phyloP scores from a whole-genome alignment of 306 rosid genomes.

The Notholithocarpus densiflorus region DNA sequence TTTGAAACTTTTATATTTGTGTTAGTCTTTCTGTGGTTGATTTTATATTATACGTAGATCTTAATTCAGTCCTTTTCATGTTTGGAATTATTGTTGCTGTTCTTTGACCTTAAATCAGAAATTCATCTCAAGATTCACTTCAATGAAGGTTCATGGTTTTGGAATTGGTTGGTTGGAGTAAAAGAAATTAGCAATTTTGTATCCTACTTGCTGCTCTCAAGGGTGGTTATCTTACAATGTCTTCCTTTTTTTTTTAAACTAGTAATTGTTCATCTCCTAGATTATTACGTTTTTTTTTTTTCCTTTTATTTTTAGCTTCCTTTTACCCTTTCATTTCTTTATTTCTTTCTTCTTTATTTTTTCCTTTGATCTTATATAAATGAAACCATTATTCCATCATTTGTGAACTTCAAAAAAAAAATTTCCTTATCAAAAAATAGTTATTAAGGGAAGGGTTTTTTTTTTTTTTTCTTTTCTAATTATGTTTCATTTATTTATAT shows the following conservation, averaged over 20 bases:
- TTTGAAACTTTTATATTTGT: not conserved
- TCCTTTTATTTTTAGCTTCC: not conserved
- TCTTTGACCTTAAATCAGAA: constrained; percentile 54
- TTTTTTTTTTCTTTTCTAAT: not conserved
- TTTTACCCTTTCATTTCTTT: constrained; percentile 3
- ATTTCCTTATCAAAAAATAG: no score
- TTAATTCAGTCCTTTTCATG: constrained; percentile 2
- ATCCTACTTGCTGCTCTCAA: constrained; percentile 51
- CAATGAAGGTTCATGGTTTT: constrained; percentile 50
- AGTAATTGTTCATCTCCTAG: constrained; percentile 8
- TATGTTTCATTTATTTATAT: constrained; percentile 9
- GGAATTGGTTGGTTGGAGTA: constrained; percentile 48
- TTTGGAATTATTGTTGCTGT: constrained; percentile 21
- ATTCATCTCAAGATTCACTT: constrained; percentile 40
- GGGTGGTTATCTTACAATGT: constrained; percentile 17
- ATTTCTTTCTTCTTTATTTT: not conserved
- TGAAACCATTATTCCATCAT: not conserved
- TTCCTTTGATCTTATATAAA: not conserved
- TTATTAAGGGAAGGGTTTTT: not conserved
- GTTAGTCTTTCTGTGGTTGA: constrained; percentile 13
- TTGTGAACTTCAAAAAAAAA: not conserved
- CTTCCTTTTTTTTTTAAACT: not conserved
- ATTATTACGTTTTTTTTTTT: not conserved
- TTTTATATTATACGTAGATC: constrained; percentile 15
- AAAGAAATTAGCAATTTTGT: constrained; percentile 44